Conservation (phyloP, 1,139 yeast genomes). For the Suzukiozyma palmioleophila region DNA sequence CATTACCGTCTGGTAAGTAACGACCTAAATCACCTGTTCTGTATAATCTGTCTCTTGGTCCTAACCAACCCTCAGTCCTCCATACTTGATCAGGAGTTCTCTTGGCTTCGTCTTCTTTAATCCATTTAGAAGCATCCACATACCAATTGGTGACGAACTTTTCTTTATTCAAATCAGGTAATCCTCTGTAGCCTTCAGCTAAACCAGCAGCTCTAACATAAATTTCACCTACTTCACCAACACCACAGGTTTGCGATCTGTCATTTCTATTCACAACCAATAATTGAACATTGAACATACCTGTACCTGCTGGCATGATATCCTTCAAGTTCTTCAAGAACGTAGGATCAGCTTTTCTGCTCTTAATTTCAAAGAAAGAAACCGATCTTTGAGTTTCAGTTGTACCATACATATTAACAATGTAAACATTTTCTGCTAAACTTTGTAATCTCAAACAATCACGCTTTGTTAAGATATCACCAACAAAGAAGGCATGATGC, state of each 20-base stretch:
- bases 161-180: constrained; percentile 82
- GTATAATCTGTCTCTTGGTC: constrained; percentile 92
- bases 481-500: constrained; percentile 97
- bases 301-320: constrained; percentile 97
- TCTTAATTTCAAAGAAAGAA: constrained; percentile 83
- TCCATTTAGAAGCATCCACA: constrained; percentile 60
- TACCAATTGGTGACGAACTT: constrained; percentile 93
- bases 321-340: constrained; percentile 86
- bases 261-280: constrained; percentile 91
- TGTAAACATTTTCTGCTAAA: constrained; percentile 81
- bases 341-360: constrained; percentile 62
- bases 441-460: constrained; percentile 92
- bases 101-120: constrained; percentile 43
- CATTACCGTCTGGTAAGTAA: constrained; percentile 93
- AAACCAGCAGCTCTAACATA: constrained; percentile 98
- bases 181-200: constrained; percentile 91
- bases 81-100: constrained; percentile 50
- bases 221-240: constrained; percentile 98
- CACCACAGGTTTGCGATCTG: constrained; percentile 87
- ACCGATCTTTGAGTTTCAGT: constrained; percentile 99
- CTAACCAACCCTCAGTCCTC: constrained; percentile 79
- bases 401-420: constrained; percentile 98
- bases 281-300: constrained; percentile 93
- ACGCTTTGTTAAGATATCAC: constrained; percentile 94
- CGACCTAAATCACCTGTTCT: constrained; percentile 98